Conservation (phyloP, 768 basidiomycete species). For the Clitopilus passeckerianus region DNA sequence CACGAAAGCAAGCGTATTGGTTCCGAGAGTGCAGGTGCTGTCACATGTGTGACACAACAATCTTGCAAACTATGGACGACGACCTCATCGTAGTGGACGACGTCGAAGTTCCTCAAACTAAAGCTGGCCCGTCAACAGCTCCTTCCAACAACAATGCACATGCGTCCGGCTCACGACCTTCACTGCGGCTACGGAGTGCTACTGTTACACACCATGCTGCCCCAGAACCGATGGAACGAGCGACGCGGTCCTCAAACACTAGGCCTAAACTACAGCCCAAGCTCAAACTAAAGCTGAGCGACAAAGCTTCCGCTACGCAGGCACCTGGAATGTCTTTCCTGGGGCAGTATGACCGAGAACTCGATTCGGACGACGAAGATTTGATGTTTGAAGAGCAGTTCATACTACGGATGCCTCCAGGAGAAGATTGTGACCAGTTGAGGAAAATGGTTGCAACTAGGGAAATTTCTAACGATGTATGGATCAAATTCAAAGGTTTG, state of each 20-base stretch:
- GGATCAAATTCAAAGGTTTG: conserved; percentile 97
- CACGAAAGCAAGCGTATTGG: no score
- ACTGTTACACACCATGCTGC: conserved; percentile 19
- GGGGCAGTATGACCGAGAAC: conserved; percentile 88
- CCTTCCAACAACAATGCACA: conserved; percentile 10
- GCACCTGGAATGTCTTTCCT: conserved; percentile 86
- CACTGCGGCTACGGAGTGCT: conserved; percentile 30
- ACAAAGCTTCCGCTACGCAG: conserved; percentile 66
- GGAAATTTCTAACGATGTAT: conserved; percentile 78
- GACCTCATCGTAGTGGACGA: conserved; percentile 63
- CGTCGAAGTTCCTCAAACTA: conserved; percentile 32
- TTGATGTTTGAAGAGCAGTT: conserved; percentile 97
- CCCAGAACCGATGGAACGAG: conserved; percentile 38
- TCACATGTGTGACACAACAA: no score
- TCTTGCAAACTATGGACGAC: conserved; percentile 38
- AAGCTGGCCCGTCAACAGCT: conserved; percentile 29
- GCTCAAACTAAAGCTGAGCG: conserved; percentile 84
- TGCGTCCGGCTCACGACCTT: conserved; percentile 14
- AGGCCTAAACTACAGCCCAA: conserved; percentile 61
- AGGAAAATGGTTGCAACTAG: conserved; percentile 78
- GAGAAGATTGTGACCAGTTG: conserved; percentile 74
- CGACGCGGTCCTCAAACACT: conserved; percentile 51
- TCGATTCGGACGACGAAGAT: conserved; percentile 95
- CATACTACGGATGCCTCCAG: conserved; percentile 82
- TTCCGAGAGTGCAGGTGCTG: no score